Evolutionary conservation across 768 basidiomycete genomes (phyloP), one percentile per base, ranked within the genome.

Genomic region (Hygrophorus russula): DNA sequence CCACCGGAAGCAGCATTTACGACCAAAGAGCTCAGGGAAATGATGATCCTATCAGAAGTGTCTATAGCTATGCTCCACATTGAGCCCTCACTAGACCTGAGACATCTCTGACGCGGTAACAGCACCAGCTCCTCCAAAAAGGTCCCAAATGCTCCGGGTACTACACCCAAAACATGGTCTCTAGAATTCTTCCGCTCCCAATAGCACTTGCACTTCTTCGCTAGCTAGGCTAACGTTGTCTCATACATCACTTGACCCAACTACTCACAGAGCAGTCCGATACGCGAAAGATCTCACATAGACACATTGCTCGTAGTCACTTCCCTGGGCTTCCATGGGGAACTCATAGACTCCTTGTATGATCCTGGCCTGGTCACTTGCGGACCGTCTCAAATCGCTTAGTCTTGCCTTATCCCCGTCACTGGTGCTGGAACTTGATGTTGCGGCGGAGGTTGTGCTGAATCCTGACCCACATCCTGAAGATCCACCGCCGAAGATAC

Each of bases 1-100:
- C 90, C 90, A 0, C 71, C 82, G 5, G 83, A 97, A 56, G 90
- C 86, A 1, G 82, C 88, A 0, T 94, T 92, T 56, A 91, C 92
- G 3, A 79, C 82, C 28, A 97, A 97, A 59, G 94, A 99, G 60
- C 70, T 96, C 3, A 69, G 94, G 17, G 94, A 98, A 62, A 73
- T 97, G 68, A 73, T 76, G 8, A 69, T 64, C 32, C 57, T 88
- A 27, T 70, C 75, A 0, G 75, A 80, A 37, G 78, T 78, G 0
- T 67, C 76, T 18, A n/a, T n/a, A n/a, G n/a, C n/a, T n/a, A 80
- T 93, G 72, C 60, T 69, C 18, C 84, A 83, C 5, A 61, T 89
- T 8, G 62, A 69, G 2, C 62, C 67, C 1, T 55, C 59, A 12
- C 56, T 78, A 82, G 37, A 49, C 47, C 61, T 7, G 61, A 56